Conservation (phyloP, 176 grass and related monocot species). For the Pharus latifolius region DNA sequence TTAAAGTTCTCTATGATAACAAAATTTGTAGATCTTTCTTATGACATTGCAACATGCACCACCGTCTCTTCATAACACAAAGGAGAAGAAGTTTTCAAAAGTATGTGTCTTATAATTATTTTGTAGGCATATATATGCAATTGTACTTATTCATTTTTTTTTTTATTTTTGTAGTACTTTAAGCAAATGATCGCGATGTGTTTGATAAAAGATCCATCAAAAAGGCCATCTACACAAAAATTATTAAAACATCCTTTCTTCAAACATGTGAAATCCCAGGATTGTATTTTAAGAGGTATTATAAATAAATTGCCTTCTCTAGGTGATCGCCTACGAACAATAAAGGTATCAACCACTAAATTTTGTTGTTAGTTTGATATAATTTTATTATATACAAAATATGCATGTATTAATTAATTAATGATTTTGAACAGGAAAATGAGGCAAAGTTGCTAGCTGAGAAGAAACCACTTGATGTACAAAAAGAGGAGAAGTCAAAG, state of each 20-base stretch:
- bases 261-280: constrained; percentile 59
- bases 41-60: constrained; percentile 75
- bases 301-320: constrained; percentile 74
- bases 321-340: constrained; percentile 43
- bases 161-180: constrained; percentile 42
- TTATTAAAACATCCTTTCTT: constrained; percentile 87
- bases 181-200: constrained; percentile 84
- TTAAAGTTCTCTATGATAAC: no score
- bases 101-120: constrained; percentile 24
- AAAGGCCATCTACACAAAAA: constrained; percentile 58
- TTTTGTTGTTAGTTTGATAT: background rate
- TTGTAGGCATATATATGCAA: background rate
- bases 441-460: constrained; percentile 65
- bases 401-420: background rate
- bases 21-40: constrained; percentile 79
- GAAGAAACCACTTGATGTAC: constrained; percentile 40
- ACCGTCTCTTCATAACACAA: constrained; percentile 80
- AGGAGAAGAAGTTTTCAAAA: constrained; percentile 80
- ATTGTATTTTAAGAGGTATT: constrained; percentile 43
- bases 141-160: background rate
- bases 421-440: constrained; percentile 41
- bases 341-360: constrained; percentile 29
- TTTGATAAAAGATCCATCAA: constrained; percentile 83
- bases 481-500: constrained; percentile 71
- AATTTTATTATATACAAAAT: background rate